Evolutionary conservation across 768 basidiomycete species (phyloP).

Genomic region (Lactarius evosmus): DNA sequence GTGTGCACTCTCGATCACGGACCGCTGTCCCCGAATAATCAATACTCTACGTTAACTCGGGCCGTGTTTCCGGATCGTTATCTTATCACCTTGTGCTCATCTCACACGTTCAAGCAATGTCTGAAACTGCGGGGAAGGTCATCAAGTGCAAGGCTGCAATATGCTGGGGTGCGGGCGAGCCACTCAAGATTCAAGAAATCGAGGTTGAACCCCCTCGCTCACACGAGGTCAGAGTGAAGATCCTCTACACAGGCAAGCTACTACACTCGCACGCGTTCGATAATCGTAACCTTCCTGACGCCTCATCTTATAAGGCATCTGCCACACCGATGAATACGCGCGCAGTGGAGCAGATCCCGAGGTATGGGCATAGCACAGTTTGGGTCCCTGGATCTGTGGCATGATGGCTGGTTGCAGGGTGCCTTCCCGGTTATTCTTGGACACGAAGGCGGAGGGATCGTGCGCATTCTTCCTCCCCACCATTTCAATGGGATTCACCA

Average conservation of each 20-base stretch:
- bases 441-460: slow-evolving; percentile 91
- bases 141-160: slow-evolving; percentile 91
- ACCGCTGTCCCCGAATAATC: neutral
- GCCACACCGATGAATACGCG: slow-evolving; percentile 98
- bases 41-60: no score
- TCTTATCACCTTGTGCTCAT: slow-evolving; percentile 1
- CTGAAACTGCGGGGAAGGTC: slow-evolving; percentile 67
- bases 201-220: slow-evolving; percentile 89
- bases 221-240: slow-evolving; percentile 90
- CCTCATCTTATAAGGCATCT: slow-evolving; percentile 59
- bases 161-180: slow-evolving; percentile 91
- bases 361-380: slow-evolving; percentile 40
- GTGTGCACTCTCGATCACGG: slow-evolving; percentile 2
- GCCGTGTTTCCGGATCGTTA: neutral
- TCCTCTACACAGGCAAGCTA: slow-evolving; percentile 79
- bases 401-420: slow-evolving; percentile 46
- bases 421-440: slow-evolving; percentile 91
- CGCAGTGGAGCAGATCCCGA: slow-evolving; percentile 95
- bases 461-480: slow-evolving; percentile 39
- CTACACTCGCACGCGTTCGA: neutral
- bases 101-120: slow-evolving; percentile 46
- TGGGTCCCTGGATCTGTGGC: slow-evolving; percentile 11
- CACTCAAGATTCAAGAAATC: slow-evolving; percentile 84
- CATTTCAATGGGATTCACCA: slow-evolving; percentile 1
- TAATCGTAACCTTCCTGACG: neutral